Percentiles rank a stretch among this genome's conserved stretches.
These are phyloP conservation scores for Poa pratensis DNA, from an alignment of 176 grass and related monocot species.

Conservation along the genomic window DNA sequence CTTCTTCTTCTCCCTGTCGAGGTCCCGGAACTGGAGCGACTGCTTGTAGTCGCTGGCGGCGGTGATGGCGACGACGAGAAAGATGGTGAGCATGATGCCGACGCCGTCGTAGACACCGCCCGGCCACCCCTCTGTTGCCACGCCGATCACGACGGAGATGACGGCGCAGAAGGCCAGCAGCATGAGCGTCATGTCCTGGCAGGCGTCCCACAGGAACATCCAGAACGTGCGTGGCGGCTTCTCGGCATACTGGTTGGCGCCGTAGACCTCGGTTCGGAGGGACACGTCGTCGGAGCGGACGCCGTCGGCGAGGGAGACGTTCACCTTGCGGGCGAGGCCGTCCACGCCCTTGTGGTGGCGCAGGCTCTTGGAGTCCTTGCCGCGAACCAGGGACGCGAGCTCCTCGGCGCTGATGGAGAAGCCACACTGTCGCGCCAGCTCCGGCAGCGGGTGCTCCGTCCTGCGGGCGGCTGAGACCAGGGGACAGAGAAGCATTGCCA, in stretches of 20 bases:
- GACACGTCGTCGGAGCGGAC: constrained; percentile 57
- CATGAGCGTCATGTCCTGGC: constrained; percentile 85
- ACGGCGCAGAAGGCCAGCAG: constrained; percentile 84
- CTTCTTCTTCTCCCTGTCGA: constrained; percentile 99
- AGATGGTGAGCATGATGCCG: constrained; percentile 83
- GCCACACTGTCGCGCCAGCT: constrained; percentile 70
- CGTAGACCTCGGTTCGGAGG: constrained; percentile 70
- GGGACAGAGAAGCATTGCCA: background rate
- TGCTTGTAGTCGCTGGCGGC: constrained; percentile 92
- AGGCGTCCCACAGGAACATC: constrained; percentile 91
- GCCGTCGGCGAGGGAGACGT: constrained; percentile 65
- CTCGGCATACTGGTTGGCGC: constrained; percentile 76
- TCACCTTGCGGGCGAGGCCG: constrained; percentile 68
- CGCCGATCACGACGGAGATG: constrained; percentile 71
- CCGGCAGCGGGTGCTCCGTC: constrained; percentile 63
- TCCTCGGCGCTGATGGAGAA: constrained; percentile 78
- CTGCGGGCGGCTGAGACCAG: constrained; percentile 55
- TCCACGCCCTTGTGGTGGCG: constrained; percentile 63
- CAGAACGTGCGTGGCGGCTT: constrained; percentile 85
- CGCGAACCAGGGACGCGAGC: constrained; percentile 71
- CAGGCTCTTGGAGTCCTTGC: constrained; percentile 67
- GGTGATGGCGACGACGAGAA: constrained; percentile 79
- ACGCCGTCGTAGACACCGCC: constrained; percentile 82
- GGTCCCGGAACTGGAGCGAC: constrained; percentile 93
- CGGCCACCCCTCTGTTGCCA: constrained; percentile 84